Evolutionary conservation across 129 eudicot species (phyloP), one percentile per base, ranked within the genome.

Genomic region (Kitagawia praeruptora): DNA sequence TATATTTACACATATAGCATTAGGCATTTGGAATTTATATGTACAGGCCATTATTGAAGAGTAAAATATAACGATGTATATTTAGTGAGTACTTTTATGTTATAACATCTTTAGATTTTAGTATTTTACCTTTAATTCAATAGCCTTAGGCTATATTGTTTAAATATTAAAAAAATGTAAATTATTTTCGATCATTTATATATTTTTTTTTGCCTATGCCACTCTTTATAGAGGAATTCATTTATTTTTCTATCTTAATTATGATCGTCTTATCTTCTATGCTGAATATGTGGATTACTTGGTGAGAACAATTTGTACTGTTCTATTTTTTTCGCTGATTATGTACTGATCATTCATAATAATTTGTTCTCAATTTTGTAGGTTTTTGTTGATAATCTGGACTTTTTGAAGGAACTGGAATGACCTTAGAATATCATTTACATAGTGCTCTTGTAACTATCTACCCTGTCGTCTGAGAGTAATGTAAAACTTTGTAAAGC

Each of bases 351-450:
- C 1, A 78, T 31, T 34, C 49, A 0, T 70, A 69, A 58, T 44
- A 12, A 82, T n/a, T 1, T 58, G 0, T 23, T 8, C 34, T n/a
- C 67, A 58, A 58, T 2, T 23, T 41, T 23, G 88, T 88, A 90
- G 96, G 96, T 90, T 11, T 90, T 90, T 80, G 92, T 90, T 56
- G 96, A 90, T 80, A 90, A 88, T 80, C 69, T 87, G 25, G 94
- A 89, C 82, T 89, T 89, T 78, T 78, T 87, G 72, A 89, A 93
- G 88, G 98, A 93, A 69, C 77, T 93, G 73, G 98, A 93, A 78
- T 84, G 86, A 90, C 34, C 42, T 45, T 31, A 27, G 48, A 28
- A 10, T 48, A 42, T 74, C 76, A 72, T 72, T 72, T n/a, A 25
- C 77, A 14, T 15, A 4, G 13, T 27, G 61, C 58, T 74, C 77